These are phyloP conservation scores for Scutellaria baicalensis DNA, from an alignment of 257 asterid genomes.

Conservation along the genomic window DNA sequence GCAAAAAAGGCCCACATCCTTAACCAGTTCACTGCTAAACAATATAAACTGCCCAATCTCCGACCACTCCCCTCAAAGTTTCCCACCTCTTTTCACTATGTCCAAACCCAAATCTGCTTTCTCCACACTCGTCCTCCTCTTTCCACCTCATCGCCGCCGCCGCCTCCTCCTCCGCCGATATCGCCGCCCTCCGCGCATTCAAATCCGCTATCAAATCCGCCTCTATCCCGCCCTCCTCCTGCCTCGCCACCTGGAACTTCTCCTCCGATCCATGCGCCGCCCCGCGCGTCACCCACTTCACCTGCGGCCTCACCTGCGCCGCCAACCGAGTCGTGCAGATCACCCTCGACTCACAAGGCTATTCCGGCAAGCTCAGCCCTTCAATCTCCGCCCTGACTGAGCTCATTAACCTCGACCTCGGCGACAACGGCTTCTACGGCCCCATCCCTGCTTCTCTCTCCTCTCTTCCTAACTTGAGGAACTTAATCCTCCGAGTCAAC, in stretches of 20 bases:
- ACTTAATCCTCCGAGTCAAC: constrained; percentile 59
- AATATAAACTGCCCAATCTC: neutral
- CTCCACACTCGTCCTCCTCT: constrained; percentile 10
- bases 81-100: constrained; percentile 21
- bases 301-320: constrained; percentile 73
- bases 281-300: constrained; percentile 67
- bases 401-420: constrained; percentile 64
- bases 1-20: constrained; percentile 5
- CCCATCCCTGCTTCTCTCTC: constrained; percentile 51
- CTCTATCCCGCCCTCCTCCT: constrained; percentile 64
- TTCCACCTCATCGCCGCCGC: constrained; percentile 15
- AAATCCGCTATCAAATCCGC: constrained; percentile 51
- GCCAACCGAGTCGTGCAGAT: constrained; percentile 62
- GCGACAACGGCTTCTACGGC: constrained; percentile 62
- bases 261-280: constrained; percentile 75
- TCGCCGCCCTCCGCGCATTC: constrained; percentile 65
- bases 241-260: constrained; percentile 91
- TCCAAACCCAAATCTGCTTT: constrained; percentile 3
- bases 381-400: constrained; percentile 57
- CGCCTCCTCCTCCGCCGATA: constrained; percentile 41
- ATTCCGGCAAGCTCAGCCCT: constrained; percentile 62
- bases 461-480: constrained; percentile 38
- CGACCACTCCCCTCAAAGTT: neutral
- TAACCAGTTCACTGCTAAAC: neutral
- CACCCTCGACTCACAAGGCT: constrained; percentile 85